phyloP scores from a whole-genome alignment of 1,139 yeast genomes.

The Sugiyamaella pinicola region DNA sequence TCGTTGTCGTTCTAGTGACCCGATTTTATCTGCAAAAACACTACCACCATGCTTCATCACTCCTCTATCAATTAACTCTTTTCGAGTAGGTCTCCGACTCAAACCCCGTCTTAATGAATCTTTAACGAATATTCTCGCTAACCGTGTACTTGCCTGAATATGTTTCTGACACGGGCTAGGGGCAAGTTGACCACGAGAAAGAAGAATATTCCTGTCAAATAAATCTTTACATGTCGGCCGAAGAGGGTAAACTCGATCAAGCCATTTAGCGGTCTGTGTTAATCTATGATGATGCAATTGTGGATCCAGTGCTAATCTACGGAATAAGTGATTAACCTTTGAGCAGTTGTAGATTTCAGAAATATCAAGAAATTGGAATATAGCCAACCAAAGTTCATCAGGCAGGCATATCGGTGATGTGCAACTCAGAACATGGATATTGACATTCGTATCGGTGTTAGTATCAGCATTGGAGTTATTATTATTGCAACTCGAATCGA shows the following conservation, averaged over 20 bases:
- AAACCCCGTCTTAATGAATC: conserved; percentile 34
- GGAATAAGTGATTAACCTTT: conserved; percentile 29
- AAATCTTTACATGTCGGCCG: conserved; percentile 36
- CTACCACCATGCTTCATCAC: conserved; percentile 31
- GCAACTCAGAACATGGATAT: no score
- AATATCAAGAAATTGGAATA: conserved; percentile 35
- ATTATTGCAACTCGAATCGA: no score
- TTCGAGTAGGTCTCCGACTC: conserved; percentile 31
- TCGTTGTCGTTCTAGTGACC: conserved; percentile 33
- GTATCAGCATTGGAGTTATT: background rate
- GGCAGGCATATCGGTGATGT: conserved; percentile 26
- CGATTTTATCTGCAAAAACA: conserved; percentile 28
- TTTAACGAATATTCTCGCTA: conserved; percentile 33
- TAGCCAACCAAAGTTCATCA: conserved; percentile 33
- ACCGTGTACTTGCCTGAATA: conserved; percentile 29
- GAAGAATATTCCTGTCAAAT: conserved; percentile 34
- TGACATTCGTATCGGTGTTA: no score
- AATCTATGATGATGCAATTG: conserved; percentile 31
- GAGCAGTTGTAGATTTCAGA: conserved; percentile 34
- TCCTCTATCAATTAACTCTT: conserved; percentile 34
- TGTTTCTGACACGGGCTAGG: conserved; percentile 34
- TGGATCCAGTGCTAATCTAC: conserved; percentile 34
- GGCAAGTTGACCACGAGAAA: conserved; percentile 33
- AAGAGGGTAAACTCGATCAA: conserved; percentile 26
- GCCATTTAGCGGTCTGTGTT: conserved; percentile 30